phyloP scores from a whole-genome alignment of 169 alveolate genomes.

The Neospora caninum region DNA sequence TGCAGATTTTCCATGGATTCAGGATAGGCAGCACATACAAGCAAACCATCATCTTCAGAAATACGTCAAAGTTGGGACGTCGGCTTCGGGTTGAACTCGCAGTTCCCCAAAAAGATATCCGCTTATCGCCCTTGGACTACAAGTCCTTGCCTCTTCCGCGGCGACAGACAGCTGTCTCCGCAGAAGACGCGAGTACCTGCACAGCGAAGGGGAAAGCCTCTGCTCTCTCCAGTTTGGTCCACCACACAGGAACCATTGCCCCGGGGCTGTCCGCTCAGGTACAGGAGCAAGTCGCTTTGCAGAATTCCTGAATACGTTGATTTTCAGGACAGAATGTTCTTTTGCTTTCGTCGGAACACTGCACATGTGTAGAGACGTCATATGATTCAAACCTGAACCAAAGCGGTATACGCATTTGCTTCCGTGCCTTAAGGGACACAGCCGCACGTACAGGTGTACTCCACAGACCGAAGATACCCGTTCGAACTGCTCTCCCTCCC shows the following conservation, averaged over 20 bases:
- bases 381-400: no score
- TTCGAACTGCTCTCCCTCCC: background rate
- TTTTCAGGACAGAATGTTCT: background rate
- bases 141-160: background rate
- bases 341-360: no score
- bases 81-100: constrained; percentile 8
- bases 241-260: constrained; percentile 17
- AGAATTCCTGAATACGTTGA: background rate
- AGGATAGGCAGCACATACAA: background rate
- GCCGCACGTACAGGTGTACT: background rate
- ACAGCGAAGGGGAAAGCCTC: background rate
- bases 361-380: no score
- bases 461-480: background rate
- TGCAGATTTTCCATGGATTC: constrained; percentile 32
- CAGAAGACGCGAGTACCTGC: background rate
- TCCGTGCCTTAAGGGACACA: no score
- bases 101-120: background rate
- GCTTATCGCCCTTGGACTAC: background rate
- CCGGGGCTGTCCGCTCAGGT: constrained; percentile 31
- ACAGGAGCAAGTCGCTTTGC: background rate
- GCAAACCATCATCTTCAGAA: background rate
- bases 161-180: background rate
- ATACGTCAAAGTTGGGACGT: background rate
- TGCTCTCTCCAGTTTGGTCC: background rate
- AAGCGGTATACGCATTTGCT: no score